Percentiles rank a stretch among this genome's conserved stretches.
These are phyloP conservation scores for Penicillium sp. DNA, from an alignment of 2,329 filamentous ascomycete species.

Conservation along the genomic window DNA sequence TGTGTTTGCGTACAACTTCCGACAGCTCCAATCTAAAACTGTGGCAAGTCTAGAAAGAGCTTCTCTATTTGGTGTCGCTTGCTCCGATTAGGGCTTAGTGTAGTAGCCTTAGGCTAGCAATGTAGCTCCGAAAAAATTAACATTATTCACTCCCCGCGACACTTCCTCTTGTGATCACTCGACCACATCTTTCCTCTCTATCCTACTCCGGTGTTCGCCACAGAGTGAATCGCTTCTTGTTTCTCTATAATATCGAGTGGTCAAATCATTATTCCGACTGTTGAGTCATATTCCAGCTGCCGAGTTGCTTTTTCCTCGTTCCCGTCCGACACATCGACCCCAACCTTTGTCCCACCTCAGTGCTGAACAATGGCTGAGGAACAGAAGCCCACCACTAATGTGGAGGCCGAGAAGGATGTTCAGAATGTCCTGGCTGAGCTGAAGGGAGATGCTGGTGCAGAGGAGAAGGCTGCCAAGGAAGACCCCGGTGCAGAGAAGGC, in stretches of 20 bases:
- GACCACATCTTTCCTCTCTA: background rate
- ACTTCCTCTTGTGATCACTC: conserved; percentile 10
- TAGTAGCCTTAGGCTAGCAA: conserved; percentile 18
- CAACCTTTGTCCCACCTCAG: conserved; percentile 5
- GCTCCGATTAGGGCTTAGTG: conserved; percentile 6
- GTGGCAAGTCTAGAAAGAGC: no score
- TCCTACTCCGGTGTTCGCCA: no score
- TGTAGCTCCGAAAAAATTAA: conserved; percentile 20
- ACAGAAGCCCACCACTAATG: conserved; percentile 39
- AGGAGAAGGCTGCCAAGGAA: conserved; percentile 5
- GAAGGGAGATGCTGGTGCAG: conserved; percentile 30
- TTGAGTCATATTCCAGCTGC: conserved; percentile 4
- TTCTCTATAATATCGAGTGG: no score
- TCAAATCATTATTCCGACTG: conserved; percentile 1
- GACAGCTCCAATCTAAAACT: no score
- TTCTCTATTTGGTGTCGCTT: no score
- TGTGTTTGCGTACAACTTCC: no score
- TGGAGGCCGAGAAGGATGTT: conserved; percentile 47
- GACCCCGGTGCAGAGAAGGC: no score
- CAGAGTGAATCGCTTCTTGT: no score
- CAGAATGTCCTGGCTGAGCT: conserved; percentile 47
- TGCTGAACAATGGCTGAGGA: conserved; percentile 29
- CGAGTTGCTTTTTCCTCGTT: conserved; percentile 4
- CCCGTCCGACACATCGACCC: background rate
- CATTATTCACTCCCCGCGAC: conserved; percentile 23